A percentile compares a stretch with the other conserved stretches of the same genome.
These are phyloP conservation scores for Heterobasidion parviporum DNA, from an alignment of 1,284 basidiomycete species.

Conservation along the genomic window DNA sequence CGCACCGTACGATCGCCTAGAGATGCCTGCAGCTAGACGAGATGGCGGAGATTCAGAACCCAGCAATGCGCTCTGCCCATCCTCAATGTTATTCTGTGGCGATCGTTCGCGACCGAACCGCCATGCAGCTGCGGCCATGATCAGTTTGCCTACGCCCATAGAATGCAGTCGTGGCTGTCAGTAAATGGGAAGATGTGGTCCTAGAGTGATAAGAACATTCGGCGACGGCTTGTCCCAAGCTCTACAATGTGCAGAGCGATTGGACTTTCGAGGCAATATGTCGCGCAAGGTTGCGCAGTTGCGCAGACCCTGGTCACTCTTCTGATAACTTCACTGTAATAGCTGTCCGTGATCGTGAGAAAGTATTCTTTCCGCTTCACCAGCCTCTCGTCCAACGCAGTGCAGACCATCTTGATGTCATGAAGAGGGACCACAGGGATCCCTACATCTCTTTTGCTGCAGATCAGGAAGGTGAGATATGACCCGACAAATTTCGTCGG, in stretches of 20 bases:
- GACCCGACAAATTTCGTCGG: too few species aligned
- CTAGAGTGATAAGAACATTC: background rate
- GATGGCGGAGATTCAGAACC: slow-evolving; percentile 1
- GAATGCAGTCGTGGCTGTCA: background rate
- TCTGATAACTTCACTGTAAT: too few species aligned
- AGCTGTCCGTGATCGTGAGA: too few species aligned
- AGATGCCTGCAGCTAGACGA: background rate
- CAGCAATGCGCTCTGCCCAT: background rate
- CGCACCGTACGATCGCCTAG: slow-evolving; percentile 9
- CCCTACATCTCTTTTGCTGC: too few species aligned
- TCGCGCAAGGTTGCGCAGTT: too few species aligned
- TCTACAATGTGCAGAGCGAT: background rate
- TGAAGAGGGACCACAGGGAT: too few species aligned
- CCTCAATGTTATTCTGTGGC: background rate
- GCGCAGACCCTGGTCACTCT: too few species aligned
- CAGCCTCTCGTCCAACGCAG: too few species aligned
- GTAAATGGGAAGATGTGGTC: background rate
- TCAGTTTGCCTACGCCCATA: background rate
- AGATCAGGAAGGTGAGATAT: too few species aligned
- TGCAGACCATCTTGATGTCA: too few species aligned
- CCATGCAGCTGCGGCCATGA: background rate
- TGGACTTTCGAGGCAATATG: too few species aligned
- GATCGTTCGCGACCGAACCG: background rate
- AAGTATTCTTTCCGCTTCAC: too few species aligned
- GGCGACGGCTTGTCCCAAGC: background rate